Conservation (phyloP, 2,329 filamentous ascomycete species). For the Proliferodiscus dingleyae region DNA sequence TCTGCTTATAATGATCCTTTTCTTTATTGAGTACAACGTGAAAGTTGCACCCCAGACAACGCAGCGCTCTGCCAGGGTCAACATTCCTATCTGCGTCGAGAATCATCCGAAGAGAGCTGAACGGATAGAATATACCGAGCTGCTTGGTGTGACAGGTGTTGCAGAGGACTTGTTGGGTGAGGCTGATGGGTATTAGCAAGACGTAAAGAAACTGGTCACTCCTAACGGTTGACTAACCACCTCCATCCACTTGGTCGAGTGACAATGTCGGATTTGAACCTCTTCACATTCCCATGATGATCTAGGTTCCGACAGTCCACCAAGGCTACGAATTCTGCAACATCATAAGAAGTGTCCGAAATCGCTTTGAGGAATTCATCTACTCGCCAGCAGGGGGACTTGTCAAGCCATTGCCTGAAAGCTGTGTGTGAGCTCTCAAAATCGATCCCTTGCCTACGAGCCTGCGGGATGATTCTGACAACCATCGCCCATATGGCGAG, state of each 20-base stretch:
- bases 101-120: constrained; percentile 4
- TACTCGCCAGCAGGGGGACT: constrained; percentile 21
- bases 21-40: constrained; percentile 13
- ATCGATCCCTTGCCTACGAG: constrained; percentile 19
- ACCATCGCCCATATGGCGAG: constrained; percentile 25
- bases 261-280: not conserved
- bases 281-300: constrained; percentile 6
- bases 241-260: constrained; percentile 10
- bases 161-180: constrained; percentile 8
- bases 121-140: constrained; percentile 21
- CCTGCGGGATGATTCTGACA: constrained; percentile 11
- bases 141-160: constrained; percentile 3
- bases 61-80: not conserved
- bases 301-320: constrained; percentile 12
- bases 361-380: constrained; percentile 17
- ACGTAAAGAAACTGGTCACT: not conserved
- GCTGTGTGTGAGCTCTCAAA: constrained; percentile 11
- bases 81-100: not conserved
- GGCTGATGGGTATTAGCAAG: constrained; percentile 1
- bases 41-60: constrained; percentile 21
- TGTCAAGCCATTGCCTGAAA: constrained; percentile 26
- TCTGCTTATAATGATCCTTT: constrained; percentile 24
- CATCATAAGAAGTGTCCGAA: not conserved
- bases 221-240: constrained; percentile 14
- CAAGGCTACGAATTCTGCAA: constrained; percentile 11